Evolutionary conservation across 371 early-diverging fungal genomes (phyloP), one percentile per base, ranked within the genome.

Genomic region (Lichtheimia hyalospora): DNA sequence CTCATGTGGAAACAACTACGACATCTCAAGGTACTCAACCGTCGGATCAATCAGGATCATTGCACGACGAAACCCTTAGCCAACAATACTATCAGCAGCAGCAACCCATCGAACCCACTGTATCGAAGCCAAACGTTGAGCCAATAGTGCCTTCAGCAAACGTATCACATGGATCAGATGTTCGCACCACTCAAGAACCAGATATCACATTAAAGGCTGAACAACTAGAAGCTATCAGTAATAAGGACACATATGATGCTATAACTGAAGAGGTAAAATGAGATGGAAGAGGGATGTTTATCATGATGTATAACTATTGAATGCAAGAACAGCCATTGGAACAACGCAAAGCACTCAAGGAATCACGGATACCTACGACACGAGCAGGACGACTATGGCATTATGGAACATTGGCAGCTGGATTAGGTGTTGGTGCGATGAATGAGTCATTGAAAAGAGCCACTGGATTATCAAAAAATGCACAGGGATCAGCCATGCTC

Each of bases 401-500:
- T 27, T 90, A 89, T 55, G 88, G 89, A 40, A 76, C 87, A 66
- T 63, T 94, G 16, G 92, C 89, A 0, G 87, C 88, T 0, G 84
- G 90, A 0, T 64, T 94, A 58, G 92, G 92, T 0, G 63, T 89
- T 5, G 94, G 94, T 12, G 90, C 92, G 0, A 63, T 89, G 18
- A 74, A 84, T 51, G 93, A 94, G 54, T 82, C 91, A 0, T 64
- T 92, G n/a, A 81, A 82, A 43, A 70, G 92, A 40, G 79, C 81
- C 1, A 74, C 84, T 2, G 88, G 89, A 2, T 54, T 78, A 1
- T 84, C 86, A 0, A 64, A 67, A 41, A 58, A 73, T 3, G 46
- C 56, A 58, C 63, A 77, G 73, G 66, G 78, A 70, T 85, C 89
- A 0, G 73, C 71, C 28, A 75, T 92, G 64, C 61, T 94, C 52